A percentile compares a stretch with the other conserved stretches of the same genome.
Conservation (phyloP, 2,329 filamentous ascomycete species). For the Diaporthe capsici region DNA sequence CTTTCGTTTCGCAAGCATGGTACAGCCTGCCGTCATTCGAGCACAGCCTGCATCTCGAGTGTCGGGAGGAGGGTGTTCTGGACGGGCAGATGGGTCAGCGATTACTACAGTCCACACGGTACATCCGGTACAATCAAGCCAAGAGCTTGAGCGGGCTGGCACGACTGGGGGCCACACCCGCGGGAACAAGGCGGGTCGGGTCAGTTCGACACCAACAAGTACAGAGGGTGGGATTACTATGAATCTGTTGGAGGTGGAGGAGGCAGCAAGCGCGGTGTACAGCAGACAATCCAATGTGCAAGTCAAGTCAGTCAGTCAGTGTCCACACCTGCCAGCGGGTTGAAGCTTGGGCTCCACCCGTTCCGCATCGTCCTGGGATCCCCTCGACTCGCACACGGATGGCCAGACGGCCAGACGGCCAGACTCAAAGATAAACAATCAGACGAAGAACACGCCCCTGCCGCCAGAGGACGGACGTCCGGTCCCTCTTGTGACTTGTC, state of each 20-base stretch:
- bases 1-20: constrained; percentile 4
- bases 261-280: not conserved
- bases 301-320: constrained; percentile 4
- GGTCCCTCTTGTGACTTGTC: not conserved
- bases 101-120: too few relatives aligned
- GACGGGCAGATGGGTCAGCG: not conserved
- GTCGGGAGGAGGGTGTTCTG: not conserved
- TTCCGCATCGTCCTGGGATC: constrained; percentile 22
- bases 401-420: constrained; percentile 5
- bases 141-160: not conserved
- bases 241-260: not conserved
- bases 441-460: constrained; percentile 1
- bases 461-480: constrained; percentile 12
- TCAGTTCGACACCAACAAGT: not conserved
- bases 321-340: constrained; percentile 12
- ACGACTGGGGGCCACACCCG: not conserved
- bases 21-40: not conserved
- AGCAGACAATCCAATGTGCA: not conserved
- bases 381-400: constrained; percentile 21
- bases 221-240: not conserved
- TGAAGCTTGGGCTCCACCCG: constrained; percentile 16
- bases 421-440: constrained; percentile 8
- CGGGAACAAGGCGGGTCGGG: not conserved
- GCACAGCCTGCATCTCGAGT: not conserved
- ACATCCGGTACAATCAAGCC: not conserved